These are phyloP conservation scores for Tilletia caries DNA, from an alignment of 1,284 basidiomycete species.

Conservation along the genomic window DNA sequence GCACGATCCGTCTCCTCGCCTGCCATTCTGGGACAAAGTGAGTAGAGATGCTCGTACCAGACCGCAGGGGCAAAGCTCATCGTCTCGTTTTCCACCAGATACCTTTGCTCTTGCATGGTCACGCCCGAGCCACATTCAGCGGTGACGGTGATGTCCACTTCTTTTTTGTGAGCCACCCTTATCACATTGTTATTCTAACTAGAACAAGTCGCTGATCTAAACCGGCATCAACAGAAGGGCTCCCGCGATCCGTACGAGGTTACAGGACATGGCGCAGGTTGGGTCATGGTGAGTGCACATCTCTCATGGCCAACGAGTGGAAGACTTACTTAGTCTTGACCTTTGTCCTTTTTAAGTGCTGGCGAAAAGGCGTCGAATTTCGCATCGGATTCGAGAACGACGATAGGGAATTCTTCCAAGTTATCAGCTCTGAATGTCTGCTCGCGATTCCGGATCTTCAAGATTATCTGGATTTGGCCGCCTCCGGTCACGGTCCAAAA, in stretches of 20 bases:
- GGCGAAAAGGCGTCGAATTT: constrained; percentile 73
- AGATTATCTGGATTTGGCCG: constrained; percentile 57
- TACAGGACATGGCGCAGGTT: constrained; percentile 76
- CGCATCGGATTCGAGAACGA: constrained; percentile 71
- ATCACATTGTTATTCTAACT: constrained; percentile 8
- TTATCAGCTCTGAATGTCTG: constrained; percentile 66
- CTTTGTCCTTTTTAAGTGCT: constrained; percentile 60
- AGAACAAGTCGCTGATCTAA: no score
- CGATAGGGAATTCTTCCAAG: constrained; percentile 77
- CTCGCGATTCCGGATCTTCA: constrained; percentile 55
- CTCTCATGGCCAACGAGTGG: no score
- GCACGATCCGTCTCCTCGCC: constrained; percentile 76
- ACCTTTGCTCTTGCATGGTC: constrained; percentile 58
- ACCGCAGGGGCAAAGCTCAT: background rate
- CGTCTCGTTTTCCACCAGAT: background rate
- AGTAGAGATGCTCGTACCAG: background rate
- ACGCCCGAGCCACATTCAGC: constrained; percentile 67
- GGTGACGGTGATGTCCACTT: constrained; percentile 67
- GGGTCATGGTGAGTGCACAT: constrained; percentile 60
- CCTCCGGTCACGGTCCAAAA: constrained; percentile 54
- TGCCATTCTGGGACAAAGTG: constrained; percentile 96
- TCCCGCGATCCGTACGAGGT: constrained; percentile 77
- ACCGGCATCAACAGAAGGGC: constrained; percentile 57
- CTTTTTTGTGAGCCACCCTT: constrained; percentile 57
- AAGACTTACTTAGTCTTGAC: background rate